Evolutionary conservation across 1,139 yeast genomes (phyloP), one percentile per base, ranked within the genome.

Genomic region (Protomyces inouyei): DNA sequence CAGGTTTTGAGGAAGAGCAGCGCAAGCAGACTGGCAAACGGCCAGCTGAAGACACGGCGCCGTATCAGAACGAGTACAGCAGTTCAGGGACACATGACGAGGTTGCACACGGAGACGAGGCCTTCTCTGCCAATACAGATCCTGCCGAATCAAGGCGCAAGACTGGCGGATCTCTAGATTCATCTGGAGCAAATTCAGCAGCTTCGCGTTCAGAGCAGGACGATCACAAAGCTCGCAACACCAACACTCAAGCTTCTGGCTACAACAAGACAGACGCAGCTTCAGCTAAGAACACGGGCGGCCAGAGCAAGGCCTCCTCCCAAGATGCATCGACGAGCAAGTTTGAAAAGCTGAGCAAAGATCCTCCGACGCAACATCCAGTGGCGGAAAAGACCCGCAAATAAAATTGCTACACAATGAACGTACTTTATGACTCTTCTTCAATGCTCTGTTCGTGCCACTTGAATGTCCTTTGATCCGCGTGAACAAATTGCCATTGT

Each of bases 131-230:
- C 52, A 59, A 59, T 40, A 59, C 63, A 25, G 36, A 59, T 25
- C 63, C 63, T 40, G 40, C 35, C n/a, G 18, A 25, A 8, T 59
- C 63, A 25, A 52, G 54, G 12, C 36, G 18, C 18, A 10, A 40
- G 28, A 51, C 53, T n/a, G 63, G 63, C 16, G 63, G 52, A 14
- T 56, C 63, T n/a, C 63, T 59, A 23, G 63, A 59, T n/a, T 37
- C 52, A 23, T 59, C 63, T 12, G 57, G 57, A 16, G 63, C 63
- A 8, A 59, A 59, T 28, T 18, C 37, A 12, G 57, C 28, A 9
- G 56, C 56, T 4, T 59, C 63, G 32, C 32, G 53, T 2, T 35
- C 52, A 37, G 56, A 43, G 25, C 48, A 16, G 23, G 48, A 43
- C 18, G 48, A 16, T 23, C 8, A 43, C 48, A 43, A 18, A 10